These are phyloP conservation scores for Digitaria exilis DNA, from an alignment of 202 grass and related monocot genomes.

Conservation along the genomic window DNA sequence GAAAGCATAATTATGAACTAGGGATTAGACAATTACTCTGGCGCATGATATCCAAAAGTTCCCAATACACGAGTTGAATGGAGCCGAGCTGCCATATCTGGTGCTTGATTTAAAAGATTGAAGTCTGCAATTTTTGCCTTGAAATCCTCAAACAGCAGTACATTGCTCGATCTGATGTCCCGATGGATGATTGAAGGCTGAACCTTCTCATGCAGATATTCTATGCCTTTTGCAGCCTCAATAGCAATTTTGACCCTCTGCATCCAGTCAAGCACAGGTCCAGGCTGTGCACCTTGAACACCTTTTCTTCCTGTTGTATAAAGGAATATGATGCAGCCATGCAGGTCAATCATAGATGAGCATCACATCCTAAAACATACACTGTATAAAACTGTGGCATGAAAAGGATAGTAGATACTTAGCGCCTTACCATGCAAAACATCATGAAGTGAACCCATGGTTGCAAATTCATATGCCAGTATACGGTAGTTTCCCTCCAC, in stretches of 20 bases:
- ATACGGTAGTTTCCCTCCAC: constrained; percentile 78
- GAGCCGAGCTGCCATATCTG: constrained; percentile 91
- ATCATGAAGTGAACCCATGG: constrained; percentile 94
- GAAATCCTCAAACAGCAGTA: constrained; percentile 90
- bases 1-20: constrained; percentile 35
- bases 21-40: constrained; percentile 68
- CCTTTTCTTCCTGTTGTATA: constrained; percentile 80
- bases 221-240: constrained; percentile 87
- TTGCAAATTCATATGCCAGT: constrained; percentile 90
- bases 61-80: constrained; percentile 90
- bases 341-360: constrained; percentile 23
- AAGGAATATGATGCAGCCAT: constrained; percentile 35
- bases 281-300: constrained; percentile 86
- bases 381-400: background rate
- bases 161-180: constrained; percentile 91
- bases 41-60: constrained; percentile 92
- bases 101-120: constrained; percentile 89
- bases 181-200: constrained; percentile 89
- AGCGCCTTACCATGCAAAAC: constrained; percentile 81
- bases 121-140: constrained; percentile 92
- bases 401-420: constrained; percentile 5
- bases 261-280: constrained; percentile 86
- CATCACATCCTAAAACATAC: constrained; percentile 13
- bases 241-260: constrained; percentile 88
- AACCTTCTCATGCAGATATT: constrained; percentile 94